phyloP scores from a whole-genome alignment of 2,329 filamentous ascomycete species.

The Beauveria sp. region DNA sequence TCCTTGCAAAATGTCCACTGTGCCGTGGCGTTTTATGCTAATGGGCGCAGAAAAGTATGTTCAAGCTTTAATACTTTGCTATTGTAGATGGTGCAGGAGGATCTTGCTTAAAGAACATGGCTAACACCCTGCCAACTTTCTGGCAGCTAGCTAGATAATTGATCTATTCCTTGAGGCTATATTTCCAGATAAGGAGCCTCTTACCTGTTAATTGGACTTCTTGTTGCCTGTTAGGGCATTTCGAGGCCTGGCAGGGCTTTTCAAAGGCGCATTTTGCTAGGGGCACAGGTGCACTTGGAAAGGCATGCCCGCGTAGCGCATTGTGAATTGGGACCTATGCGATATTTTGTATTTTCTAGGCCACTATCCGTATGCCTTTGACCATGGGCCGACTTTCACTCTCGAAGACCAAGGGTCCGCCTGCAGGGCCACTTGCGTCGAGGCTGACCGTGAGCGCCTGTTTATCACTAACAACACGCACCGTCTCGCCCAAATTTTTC shows the following conservation, averaged over 20 bases:
- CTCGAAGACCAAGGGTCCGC: conserved; percentile 59
- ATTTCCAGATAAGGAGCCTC: no score
- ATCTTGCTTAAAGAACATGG: not conserved
- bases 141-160: not conserved
- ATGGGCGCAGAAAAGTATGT: no score
- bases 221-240: no score
- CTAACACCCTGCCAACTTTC: not conserved
- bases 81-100: no score
- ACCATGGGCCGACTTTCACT: conserved; percentile 34
- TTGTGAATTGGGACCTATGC: not conserved
- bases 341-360: not conserved
- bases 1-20: no score
- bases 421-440: conserved; percentile 57
- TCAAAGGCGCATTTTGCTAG: no score
- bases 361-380: conserved; percentile 4
- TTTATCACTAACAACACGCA: conserved; percentile 66
- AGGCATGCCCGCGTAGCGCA: not conserved
- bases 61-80: not conserved
- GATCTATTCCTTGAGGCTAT: no score
- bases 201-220: no score
- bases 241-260: no score
- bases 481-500: conserved; percentile 66
- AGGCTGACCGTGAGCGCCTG: conserved; percentile 65
- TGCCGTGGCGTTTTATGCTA: not conserved
- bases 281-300: no score